Conservation (phyloP, 371 early-diverging fungal genomes). For the Batrachochytrium dendrobatidis region DNA sequence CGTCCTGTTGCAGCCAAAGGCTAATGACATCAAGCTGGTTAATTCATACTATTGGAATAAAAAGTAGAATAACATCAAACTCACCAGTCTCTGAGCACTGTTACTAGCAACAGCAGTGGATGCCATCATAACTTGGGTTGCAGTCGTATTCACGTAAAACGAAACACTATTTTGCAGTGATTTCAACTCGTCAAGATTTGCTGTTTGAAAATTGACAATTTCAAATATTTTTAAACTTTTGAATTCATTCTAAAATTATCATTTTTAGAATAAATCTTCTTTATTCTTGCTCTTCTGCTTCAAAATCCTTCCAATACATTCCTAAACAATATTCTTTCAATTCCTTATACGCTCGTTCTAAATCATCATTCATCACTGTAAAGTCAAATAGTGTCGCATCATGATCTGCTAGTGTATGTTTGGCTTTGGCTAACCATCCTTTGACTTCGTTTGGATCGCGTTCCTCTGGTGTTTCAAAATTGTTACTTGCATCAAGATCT, state of each 20-base stretch:
- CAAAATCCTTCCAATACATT: conserved; percentile 5
- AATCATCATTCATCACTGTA: conserved; percentile 72
- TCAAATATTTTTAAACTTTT: no score
- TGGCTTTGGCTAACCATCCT: conserved; percentile 2
- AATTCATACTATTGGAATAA: not conserved
- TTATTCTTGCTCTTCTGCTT: not conserved
- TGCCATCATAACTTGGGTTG: no score
- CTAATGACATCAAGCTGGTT: not conserved
- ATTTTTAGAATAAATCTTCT: not conserved
- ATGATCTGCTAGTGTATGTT: not conserved
- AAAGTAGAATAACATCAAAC: no score
- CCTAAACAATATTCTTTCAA: conserved; percentile 16
- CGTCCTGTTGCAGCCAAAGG: not conserved
- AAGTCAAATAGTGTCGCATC: conserved; percentile 3
- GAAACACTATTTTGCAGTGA: no score
- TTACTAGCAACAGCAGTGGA: no score
- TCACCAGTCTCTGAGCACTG: no score
- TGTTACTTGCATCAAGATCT: not conserved
- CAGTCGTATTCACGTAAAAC: no score
- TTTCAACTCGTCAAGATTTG: no score
- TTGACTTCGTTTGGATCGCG: not conserved
- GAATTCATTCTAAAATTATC: no score
- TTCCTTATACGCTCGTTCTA: conserved; percentile 67
- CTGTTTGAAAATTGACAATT: no score
- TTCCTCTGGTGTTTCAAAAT: not conserved